A percentile compares a stretch with the other conserved stretches of the same genome.
phyloP scores from a whole-genome alignment of 305 asterid genomes.

The Solanum hybrid region DNA sequence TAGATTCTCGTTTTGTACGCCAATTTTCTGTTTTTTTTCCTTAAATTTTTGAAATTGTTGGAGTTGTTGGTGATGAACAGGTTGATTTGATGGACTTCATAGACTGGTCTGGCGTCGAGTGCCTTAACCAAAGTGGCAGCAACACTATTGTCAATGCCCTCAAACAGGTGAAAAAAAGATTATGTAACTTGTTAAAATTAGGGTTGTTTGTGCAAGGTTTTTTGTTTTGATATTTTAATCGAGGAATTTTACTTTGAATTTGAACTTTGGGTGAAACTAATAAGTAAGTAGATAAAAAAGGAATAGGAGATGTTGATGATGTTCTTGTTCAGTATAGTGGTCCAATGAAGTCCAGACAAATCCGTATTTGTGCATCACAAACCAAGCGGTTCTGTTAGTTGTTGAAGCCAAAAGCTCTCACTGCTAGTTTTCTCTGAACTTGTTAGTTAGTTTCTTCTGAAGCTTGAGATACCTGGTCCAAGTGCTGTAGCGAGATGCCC shows the following conservation, averaged over 20 bases:
- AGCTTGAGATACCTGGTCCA: neutral
- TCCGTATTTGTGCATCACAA: neutral
- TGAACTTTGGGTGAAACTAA: neutral
- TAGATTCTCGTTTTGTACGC: neutral
- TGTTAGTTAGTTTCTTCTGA: neutral
- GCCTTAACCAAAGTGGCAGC: conserved; percentile 61
- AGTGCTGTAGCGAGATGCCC: neutral
- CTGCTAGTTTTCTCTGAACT: neutral
- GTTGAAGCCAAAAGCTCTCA: neutral
- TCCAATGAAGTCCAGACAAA: neutral
- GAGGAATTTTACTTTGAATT: neutral
- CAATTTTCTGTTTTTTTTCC: neutral
- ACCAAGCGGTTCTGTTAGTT: neutral
- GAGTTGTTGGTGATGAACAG: conserved; percentile 17
- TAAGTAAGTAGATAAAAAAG: neutral
- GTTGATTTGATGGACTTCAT: conserved; percentile 77
- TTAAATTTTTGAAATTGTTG: neutral
- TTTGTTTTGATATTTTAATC: neutral
- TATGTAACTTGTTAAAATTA: neutral
- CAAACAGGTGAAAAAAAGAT: conserved; percentile 45
- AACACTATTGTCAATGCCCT: conserved; percentile 71
- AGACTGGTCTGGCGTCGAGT: conserved; percentile 91
- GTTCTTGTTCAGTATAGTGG: neutral
- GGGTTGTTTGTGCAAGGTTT: conserved; percentile 1
- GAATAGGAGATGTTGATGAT: neutral